Evolutionary conservation across 306 rosid genomes (phyloP), one percentile per base, ranked within the genome.

Genomic region (Cucumis melo): DNA sequence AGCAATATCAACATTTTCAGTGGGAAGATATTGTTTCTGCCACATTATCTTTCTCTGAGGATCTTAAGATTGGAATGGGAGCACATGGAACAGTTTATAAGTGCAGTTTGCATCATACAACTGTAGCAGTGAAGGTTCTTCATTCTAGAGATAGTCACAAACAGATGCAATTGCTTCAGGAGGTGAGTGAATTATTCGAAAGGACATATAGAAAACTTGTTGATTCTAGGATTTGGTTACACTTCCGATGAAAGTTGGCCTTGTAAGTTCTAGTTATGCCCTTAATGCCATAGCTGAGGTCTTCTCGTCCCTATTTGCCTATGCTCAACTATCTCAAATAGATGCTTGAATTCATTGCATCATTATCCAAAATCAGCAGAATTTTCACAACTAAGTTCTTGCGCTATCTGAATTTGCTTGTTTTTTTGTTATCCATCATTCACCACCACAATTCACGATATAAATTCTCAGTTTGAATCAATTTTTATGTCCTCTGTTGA

Each of bases 51-150:
- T 95, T 95, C 80, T 95, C 97, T 7, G 93, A 90, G 65, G 92
- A 89, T 78, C 87, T 88, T 46, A 92, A 39, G 85, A 88, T 95
- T 61, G 99, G 99, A 80, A 82, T 78, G 86, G 99, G 99, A 56
- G 98, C 98, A 1, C 86, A 89, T 76, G 99, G 96, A 81, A 78
- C 78, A 16, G 89, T 95, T 21, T 95, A 92, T 68, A 90, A 84
- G 86, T 86, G 99, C 83, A 88, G n/a, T 81, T 83, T 95, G 87
- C 87, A 89, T 86, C 92, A 95, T 75, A 92, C 98, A 78, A 84
- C 87, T 79, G 96, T 85, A 42, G 99, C 96, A n/a, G 99, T 92
- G 68, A 95, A 95, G 88, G 91, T 89, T 86, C 95, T 90, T 41
- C 88, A 81, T 78, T 80, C 97, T 60, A 74, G 77, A 61, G 96